Conservation (phyloP, 2,329 filamentous ascomycete species). For the Neoscytalidium dimidiatum region DNA sequence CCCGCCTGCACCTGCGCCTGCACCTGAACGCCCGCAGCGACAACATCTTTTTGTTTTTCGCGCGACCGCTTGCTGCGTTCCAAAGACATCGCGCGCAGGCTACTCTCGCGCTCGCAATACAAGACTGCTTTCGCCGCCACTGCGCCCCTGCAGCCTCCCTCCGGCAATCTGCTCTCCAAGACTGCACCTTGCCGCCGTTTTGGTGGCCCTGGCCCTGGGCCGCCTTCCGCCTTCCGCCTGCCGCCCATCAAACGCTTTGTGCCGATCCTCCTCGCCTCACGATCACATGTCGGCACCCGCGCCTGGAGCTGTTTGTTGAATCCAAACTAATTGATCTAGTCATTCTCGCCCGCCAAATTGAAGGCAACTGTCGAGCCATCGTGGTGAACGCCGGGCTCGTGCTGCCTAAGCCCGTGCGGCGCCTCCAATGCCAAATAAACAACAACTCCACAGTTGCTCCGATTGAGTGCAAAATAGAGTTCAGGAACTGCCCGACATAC, state of each 20-base stretch:
- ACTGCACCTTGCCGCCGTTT: background rate
- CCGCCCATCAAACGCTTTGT: constrained; percentile 6
- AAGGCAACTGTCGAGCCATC: background rate
- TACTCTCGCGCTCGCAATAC: background rate
- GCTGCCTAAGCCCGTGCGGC: background rate
- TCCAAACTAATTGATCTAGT: background rate
- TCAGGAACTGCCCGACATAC: background rate
- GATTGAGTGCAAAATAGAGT: background rate
- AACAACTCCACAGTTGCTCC: background rate
- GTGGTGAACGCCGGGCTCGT: constrained; percentile 8
- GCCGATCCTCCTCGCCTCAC: background rate
- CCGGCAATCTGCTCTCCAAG: background rate
- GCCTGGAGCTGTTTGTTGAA: background rate
- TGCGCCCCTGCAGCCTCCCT: background rate
- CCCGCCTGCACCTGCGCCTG: background rate
- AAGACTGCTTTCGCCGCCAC: background rate
- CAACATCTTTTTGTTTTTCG: background rate
- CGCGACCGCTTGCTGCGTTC: background rate
- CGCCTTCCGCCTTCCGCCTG: constrained; percentile 1
- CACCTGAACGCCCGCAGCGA: background rate
- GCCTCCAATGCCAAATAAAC: constrained; percentile 5
- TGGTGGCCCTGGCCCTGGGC: background rate
- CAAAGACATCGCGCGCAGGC: background rate
- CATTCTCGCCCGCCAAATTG: background rate
- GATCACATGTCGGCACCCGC: background rate